Base-by-base conservation (phyloP, 1,284 basidiomycete genomes). In the Pascua sp. region DNA sequence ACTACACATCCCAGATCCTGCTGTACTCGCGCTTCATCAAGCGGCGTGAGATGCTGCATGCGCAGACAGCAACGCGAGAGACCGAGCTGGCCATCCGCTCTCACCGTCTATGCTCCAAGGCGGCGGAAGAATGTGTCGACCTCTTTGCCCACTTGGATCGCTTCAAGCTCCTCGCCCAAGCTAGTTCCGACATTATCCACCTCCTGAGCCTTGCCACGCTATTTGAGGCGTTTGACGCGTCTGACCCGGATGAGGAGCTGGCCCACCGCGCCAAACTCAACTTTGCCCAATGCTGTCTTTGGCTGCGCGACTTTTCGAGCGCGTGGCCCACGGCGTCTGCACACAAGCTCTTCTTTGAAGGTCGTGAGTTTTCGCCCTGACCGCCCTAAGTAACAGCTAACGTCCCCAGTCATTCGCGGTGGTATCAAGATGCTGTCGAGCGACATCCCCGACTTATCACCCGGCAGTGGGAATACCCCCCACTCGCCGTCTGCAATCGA, bases 291-390 rank as follows among this genome's bases (percentile, higher is more conserved):
- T 76, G 74, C 57, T 76, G 74, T 51, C 59, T 65, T 18, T 76
- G 74, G 74, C 54, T 76, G 15, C 59, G 68, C 37, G 67, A 71
- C 24, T 67, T 72, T 38, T 68, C 66, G 5, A 56, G 56, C 9
- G 65, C 66, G 2, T 76, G 74, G 74, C 67, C 74, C 0, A 66
- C 71, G 1, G 72, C 74, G 7, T 71, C 68, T 0, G 63, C 71
- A 0, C 72, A 75, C 58, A 68, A 70, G 49, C 51, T 73, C 15
- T 76, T 75, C 62, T 72, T 76, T 42, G 74, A 76, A 49, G 72
- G 69, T 13, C 52, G 24, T 32, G 24, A 32, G 24, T 32, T 32
- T 32, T 32, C 24, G 7, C 24, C 24, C 4, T 32, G 24, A 32
- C 24, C 24, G 7, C 24, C 7, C 7, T 32, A 3, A 7, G 7